Evolutionary conservation across 2,329 filamentous ascomycete species (phyloP).

Genomic region (Aspergillus sergii): DNA sequence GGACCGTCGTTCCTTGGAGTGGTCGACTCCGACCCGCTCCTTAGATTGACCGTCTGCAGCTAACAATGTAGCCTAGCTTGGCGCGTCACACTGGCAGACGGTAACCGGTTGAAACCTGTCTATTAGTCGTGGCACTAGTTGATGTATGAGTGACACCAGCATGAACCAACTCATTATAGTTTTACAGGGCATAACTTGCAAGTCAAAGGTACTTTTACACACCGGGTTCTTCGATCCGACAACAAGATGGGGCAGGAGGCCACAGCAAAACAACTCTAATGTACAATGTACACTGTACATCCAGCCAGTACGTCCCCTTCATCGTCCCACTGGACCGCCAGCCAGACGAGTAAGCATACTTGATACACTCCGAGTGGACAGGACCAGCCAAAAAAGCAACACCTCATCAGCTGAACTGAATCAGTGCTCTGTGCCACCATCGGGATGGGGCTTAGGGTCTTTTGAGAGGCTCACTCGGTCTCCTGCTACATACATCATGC

Average conservation of each 20-base stretch:
- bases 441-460: neutral
- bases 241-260: no score
- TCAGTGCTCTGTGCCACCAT: neutral
- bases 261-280: no score
- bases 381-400: neutral
- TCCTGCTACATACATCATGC: neutral
- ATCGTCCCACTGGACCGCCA: neutral
- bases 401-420: slow-evolving; percentile 1
- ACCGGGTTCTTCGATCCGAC: neutral
- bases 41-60: slow-evolving; percentile 1
- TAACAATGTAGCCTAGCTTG: slow-evolving; percentile 6
- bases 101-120: neutral
- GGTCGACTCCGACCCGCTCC: neutral
- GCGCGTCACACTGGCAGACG: slow-evolving; percentile 5
- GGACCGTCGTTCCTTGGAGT: neutral
- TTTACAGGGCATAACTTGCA: neutral
- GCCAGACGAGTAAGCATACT: neutral
- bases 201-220: neutral
- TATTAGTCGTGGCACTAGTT: slow-evolving; percentile 1
- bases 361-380: slow-evolving; percentile 1
- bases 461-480: neutral
- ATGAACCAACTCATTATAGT: neutral
- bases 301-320: no score
- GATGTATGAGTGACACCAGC: neutral
- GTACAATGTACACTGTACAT: no score